Evolutionary conservation across 345 rosid genomes (phyloP).

Genomic region (Ceriops tagal): DNA sequence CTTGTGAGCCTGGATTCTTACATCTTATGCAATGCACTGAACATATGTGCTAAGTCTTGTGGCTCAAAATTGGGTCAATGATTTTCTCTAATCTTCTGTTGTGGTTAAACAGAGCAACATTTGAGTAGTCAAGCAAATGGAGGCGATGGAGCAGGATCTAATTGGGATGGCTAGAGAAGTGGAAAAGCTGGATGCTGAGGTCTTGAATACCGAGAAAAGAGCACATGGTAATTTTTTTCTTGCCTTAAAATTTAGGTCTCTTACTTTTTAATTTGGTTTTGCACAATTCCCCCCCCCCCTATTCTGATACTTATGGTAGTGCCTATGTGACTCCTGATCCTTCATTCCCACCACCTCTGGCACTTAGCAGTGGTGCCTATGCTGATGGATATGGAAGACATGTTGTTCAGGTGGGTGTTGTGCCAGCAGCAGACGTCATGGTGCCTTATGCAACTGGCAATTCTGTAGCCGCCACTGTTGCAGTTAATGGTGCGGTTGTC

Average conservation of each 20-base stretch:
- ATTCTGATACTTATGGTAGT: constrained; percentile 12
- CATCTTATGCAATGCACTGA: no score
- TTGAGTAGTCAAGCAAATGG: constrained; percentile 57
- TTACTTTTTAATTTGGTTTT: constrained; percentile 1
- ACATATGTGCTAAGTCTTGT: no score
- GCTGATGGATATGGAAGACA: constrained; percentile 30
- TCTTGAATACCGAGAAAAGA: constrained; percentile 39
- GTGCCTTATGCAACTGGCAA: constrained; percentile 23
- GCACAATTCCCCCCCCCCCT: background rate
- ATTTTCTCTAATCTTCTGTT: constrained; percentile 9
- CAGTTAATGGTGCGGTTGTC: constrained; percentile 7
- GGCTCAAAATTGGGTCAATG: background rate
- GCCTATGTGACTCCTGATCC: constrained; percentile 27
- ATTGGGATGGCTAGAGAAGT: constrained; percentile 61
- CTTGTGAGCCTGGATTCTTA: no score
- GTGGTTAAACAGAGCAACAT: constrained; percentile 43
- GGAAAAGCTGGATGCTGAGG: constrained; percentile 55
- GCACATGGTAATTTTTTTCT: constrained; percentile 33
- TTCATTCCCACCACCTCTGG: constrained; percentile 19
- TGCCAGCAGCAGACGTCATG: constrained; percentile 20
- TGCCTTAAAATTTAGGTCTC: background rate
- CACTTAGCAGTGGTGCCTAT: constrained; percentile 8
- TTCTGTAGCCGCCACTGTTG: constrained; percentile 15
- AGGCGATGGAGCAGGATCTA: constrained; percentile 57
- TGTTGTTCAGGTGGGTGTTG: constrained; percentile 21